Conservation (phyloP, 2,329 filamentous ascomycete species). For the Hypoxylon sp. region DNA sequence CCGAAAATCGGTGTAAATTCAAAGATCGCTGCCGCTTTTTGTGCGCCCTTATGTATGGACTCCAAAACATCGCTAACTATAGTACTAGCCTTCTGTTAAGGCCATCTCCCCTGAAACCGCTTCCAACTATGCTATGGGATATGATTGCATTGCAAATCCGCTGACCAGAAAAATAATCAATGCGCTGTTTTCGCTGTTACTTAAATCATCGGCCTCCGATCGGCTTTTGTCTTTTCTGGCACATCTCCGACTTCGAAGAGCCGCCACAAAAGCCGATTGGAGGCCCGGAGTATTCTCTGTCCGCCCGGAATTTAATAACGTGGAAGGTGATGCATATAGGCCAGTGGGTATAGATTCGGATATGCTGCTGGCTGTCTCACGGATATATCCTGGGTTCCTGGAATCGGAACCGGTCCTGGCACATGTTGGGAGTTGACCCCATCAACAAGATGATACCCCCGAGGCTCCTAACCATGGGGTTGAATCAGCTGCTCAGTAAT, state of each 20-base stretch:
- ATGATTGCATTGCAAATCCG: not conserved
- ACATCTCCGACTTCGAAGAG: not conserved
- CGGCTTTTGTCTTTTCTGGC: not conserved
- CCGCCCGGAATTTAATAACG: not conserved
- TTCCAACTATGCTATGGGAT: constrained; percentile 5
- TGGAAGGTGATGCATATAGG: not conserved
- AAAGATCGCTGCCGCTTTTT: constrained; percentile 23
- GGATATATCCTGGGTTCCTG: not conserved
- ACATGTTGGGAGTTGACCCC: not conserved
- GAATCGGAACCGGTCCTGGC: not conserved
- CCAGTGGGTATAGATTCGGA: not conserved
- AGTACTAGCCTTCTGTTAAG: not conserved
- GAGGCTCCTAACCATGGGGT: constrained; percentile 4
- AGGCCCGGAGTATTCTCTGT: not conserved
- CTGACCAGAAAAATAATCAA: not conserved
- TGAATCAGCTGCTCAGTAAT: constrained; percentile 3
- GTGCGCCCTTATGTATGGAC: constrained; percentile 1
- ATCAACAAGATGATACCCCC: constrained; percentile 4
- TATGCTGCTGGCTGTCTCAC: not conserved
- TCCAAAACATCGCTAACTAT: constrained; percentile 3
- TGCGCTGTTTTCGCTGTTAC: not conserved
- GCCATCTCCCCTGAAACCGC: constrained; percentile 4
- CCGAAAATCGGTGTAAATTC: constrained; percentile 2
- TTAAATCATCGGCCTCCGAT: not conserved
- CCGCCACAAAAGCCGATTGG: not conserved